Evolutionary conservation across 352 stramenopile genomes (phyloP), one percentile per base, ranked within the genome.

Genomic region (Phytopythium aichiense): DNA sequence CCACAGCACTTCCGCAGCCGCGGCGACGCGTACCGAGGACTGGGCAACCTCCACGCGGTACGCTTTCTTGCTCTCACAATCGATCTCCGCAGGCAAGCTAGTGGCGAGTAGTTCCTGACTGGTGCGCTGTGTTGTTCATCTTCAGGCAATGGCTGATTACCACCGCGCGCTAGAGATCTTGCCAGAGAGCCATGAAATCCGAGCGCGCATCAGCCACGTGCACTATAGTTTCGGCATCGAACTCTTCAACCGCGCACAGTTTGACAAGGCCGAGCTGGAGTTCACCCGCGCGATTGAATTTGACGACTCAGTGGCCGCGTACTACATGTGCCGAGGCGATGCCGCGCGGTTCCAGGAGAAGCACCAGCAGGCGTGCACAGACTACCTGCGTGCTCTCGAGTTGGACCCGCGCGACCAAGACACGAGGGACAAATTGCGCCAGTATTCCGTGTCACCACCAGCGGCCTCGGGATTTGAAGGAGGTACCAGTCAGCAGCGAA

Each of bases 171-270:
- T 90, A 18, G 81, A 92, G 59, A 38, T 92, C 6, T 62, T 83
- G 13, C 81, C 77, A 1, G 72, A 77, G 15, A 79, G 67, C 43
- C 63, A 66, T n/a, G 74, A 76, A 2, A 74, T 92, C 20, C 69
- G 80, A 30, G 78, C 84, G 11, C 76, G 84, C 12, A 73, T 94
- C 6, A 81, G 77, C 9, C 68, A 92, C 38, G 80, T 95, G 33
- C 84, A 92, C 61, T 95, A 92, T 61, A 77, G 90, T 30, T 92
- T 95, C 58, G 84, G 87, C 20, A 75, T 94, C 31, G 73, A 91
- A 33, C 63, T 91, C 7, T 92, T 94, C 69, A 94, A 94, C 57
- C 64, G 70, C 56, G 81, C 68, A 16, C 71, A 79, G 53, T 95
- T 94, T 40, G 70, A 89, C 49, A 87, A 83, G 56, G 84, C 84